Evolutionary conservation across 169 alveolate genomes (phyloP).

Genomic region (Prorocentrum cordatum): DNA sequence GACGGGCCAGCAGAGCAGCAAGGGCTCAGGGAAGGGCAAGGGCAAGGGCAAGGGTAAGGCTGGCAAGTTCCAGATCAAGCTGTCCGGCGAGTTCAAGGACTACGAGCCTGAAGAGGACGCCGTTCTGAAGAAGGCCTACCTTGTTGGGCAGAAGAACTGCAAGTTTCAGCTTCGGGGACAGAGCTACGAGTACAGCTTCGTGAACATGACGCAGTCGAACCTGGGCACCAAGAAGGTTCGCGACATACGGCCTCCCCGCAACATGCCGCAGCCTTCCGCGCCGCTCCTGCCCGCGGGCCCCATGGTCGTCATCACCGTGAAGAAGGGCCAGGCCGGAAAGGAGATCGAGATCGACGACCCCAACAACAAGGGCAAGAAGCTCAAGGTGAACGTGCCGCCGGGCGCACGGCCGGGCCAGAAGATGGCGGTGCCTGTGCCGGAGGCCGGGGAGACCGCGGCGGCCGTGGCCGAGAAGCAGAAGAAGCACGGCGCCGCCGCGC

Average conservation of each 20-base stretch:
- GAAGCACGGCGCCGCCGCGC: no score
- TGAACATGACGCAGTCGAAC: background rate
- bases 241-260: background rate
- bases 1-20: no score
- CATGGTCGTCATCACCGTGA: background rate
- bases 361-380: background rate
- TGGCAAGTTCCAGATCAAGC: background rate
- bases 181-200: background rate
- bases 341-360: background rate
- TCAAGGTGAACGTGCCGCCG: background rate
- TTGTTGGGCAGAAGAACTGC: background rate
- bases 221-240: background rate
- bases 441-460: background rate
- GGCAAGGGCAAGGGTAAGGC: no score
- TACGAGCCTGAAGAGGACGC: background rate
- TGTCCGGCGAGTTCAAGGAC: background rate
- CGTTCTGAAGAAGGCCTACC: background rate
- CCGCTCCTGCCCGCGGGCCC: background rate
- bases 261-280: background rate
- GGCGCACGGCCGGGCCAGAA: background rate
- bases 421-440: background rate
- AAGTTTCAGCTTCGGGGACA: background rate
- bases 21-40: no score
- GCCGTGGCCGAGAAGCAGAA: no score
- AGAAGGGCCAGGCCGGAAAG: background rate